These are phyloP conservation scores for Tilletia caries DNA, from an alignment of 1,284 basidiomycete genomes.

Conservation along the genomic window DNA sequence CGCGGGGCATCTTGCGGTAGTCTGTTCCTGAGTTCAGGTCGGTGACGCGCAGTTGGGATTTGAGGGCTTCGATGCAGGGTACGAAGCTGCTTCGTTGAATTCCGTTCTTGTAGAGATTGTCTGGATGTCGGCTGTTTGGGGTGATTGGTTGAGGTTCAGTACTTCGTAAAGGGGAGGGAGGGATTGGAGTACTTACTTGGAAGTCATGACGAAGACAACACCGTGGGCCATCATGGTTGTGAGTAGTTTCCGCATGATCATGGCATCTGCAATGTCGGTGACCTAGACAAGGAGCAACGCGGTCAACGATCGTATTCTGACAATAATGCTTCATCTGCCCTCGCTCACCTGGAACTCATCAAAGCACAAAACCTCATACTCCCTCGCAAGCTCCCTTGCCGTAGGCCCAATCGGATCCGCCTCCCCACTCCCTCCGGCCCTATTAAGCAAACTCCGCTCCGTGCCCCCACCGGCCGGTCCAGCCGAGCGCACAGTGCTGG, in stretches of 20 bases:
- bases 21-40: conserved; percentile 93
- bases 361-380: conserved; percentile 73
- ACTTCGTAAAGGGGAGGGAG: not conserved
- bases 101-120: conserved; percentile 97
- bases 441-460: not conserved
- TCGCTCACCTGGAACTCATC: conserved; percentile 89
- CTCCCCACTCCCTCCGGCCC: conserved; percentile 35
- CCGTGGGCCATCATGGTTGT: conserved; percentile 76
- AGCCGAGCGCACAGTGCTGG: not conserved
- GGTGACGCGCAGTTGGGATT: conserved; percentile 76
- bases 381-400: conserved; percentile 78
- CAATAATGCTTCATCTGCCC: not conserved
- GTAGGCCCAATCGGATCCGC: conserved; percentile 85
- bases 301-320: not conserved
- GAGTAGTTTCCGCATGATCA: conserved; percentile 87
- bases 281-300: conserved; percentile 60
- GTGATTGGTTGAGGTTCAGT: conserved; percentile 33
- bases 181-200: conserved; percentile 66
- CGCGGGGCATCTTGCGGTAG: conserved; percentile 53
- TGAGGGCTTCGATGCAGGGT: conserved; percentile 90
- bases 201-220: conserved; percentile 91
- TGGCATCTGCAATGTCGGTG: conserved; percentile 96
- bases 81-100: conserved; percentile 96
- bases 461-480: conserved; percentile 19
- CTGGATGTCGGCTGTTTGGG: conserved; percentile 77